phyloP scores from a whole-genome alignment of 2,329 filamentous ascomycete genomes.

The Fusarium redolens region DNA sequence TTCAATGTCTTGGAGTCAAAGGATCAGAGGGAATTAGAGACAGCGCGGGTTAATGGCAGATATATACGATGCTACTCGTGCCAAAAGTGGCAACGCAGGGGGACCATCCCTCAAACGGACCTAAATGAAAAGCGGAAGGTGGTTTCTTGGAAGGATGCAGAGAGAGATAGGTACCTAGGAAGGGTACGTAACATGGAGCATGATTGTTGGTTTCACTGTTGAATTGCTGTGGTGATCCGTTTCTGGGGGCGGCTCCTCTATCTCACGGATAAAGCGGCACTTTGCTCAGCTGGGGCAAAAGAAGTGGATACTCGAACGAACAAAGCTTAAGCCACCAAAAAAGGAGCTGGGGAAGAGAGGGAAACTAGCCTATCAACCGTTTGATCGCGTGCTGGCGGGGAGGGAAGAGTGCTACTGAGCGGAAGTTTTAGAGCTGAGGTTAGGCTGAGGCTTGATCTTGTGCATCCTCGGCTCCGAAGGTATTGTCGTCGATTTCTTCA shows the following conservation, averaged over 20 bases:
- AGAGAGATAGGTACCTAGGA: conserved; percentile 3
- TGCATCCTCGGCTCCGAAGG: background rate
- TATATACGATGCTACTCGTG: conserved; percentile 4
- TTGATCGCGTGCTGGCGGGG: conserved; percentile 8
- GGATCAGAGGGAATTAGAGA: background rate
- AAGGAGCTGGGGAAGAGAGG: background rate
- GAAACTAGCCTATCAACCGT: conserved; percentile 19
- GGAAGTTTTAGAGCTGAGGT: conserved; percentile 2
- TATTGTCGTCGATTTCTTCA: background rate
- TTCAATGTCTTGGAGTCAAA: background rate
- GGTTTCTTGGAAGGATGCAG: conserved; percentile 2
- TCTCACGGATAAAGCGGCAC: conserved; percentile 37
- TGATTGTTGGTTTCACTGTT: background rate
- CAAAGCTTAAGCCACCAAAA: background rate
- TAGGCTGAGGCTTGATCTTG: background rate
- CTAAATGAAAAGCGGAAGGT: conserved; percentile 37
- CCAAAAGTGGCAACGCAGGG: conserved; percentile 4
- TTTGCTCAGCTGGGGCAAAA: conserved; percentile 29
- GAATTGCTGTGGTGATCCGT: conserved; percentile 12
- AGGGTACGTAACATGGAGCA: conserved; percentile 17
- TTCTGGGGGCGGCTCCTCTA: background rate
- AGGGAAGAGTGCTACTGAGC: background rate
- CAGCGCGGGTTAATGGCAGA: conserved; percentile 7
- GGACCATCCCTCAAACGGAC: background rate
- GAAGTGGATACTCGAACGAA: conserved; percentile 8